Evolutionary conservation across 345 rosid species (phyloP).

Genomic region (Eucalyptus lansdowneana): DNA sequence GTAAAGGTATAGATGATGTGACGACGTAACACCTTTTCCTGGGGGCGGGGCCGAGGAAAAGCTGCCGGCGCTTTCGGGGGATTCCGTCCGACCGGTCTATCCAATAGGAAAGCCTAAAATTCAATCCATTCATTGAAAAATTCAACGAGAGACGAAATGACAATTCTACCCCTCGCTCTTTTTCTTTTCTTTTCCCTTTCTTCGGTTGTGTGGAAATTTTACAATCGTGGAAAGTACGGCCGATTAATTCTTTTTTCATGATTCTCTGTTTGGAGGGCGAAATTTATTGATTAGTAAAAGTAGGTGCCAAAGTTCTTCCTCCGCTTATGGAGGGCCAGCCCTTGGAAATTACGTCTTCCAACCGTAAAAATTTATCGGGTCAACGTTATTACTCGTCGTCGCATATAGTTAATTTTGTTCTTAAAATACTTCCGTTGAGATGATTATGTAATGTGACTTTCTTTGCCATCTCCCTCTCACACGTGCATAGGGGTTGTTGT

Average conservation of each 20-base stretch:
- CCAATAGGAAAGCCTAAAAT: neutral
- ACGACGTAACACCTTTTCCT: fast-evolving
- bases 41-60: neutral
- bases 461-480: fast-evolving
- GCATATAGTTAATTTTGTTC: no score
- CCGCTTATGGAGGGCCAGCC: no score
- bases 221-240: neutral
- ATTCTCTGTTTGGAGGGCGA: no score
- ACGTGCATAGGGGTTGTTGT: no score
- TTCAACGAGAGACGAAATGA: neutral
- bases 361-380: neutral
- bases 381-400: no score
- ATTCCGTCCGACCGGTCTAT: neutral
- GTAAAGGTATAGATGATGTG: neutral
- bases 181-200: fast-evolving
- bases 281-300: no score
- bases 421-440: neutral
- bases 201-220: neutral
- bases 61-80: neutral
- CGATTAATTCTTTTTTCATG: no score
- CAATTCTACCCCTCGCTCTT: neutral
- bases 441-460: neutral
- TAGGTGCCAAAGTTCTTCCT: no score
- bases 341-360: neutral
- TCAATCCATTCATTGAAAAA: neutral